phyloP scores from a whole-genome alignment of 2,329 filamentous ascomycete species.

The Stagonosporopsis tanaceti region DNA sequence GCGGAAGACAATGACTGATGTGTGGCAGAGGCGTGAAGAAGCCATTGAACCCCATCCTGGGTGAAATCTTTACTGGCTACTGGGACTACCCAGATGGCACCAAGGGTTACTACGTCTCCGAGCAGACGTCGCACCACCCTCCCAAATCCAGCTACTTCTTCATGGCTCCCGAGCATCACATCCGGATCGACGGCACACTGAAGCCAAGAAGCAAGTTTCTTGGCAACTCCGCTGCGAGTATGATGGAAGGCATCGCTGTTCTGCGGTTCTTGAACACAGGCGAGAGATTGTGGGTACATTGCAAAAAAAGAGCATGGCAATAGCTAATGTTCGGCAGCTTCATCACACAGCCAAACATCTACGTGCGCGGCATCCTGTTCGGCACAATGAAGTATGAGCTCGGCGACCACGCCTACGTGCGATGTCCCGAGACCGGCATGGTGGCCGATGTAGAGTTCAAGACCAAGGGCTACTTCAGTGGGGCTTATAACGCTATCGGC shows the following conservation, averaged over 20 bases:
- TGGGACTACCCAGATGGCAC: conserved; percentile 90
- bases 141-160: conserved; percentile 99
- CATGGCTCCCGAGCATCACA: conserved; percentile 91
- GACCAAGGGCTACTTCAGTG: conserved; percentile 95
- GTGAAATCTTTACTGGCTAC: conserved; percentile 93
- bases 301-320: background rate
- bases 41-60: conserved; percentile 93
- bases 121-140: conserved; percentile 97
- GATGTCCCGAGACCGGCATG: conserved; percentile 86
- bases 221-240: conserved; percentile 94
- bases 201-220: conserved; percentile 95
- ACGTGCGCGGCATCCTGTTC: conserved; percentile 93
- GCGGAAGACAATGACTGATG: conserved; percentile 35
- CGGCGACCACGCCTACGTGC: conserved; percentile 91
- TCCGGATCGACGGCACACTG: conserved; percentile 92
- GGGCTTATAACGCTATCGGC: conserved; percentile 95
- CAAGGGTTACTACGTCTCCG: conserved; percentile 91
- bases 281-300: conserved; percentile 79
- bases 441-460: conserved; percentile 97
- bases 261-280: conserved; percentile 83
- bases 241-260: conserved; percentile 97
- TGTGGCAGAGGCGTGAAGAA: conserved; percentile 88
- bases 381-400: conserved; percentile 99
- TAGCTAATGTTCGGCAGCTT: conserved; percentile 64
- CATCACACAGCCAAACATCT: conserved; percentile 98